These are phyloP conservation scores for Phyllosticta citrichinensis DNA, from an alignment of 2,329 filamentous ascomycete genomes.

Conservation along the genomic window DNA sequence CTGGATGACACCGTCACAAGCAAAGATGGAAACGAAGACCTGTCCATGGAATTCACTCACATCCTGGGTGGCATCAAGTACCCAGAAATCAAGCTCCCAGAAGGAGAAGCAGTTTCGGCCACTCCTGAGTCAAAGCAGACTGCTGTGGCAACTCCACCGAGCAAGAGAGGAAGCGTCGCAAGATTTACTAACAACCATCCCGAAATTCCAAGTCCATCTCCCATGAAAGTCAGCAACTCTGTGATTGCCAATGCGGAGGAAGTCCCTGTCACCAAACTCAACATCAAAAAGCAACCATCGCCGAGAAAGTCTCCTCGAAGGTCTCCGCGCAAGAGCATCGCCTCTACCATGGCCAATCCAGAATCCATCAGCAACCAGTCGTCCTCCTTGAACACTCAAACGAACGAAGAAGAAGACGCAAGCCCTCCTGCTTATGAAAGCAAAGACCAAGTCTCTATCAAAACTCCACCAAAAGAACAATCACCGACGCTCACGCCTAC, in stretches of 20 bases:
- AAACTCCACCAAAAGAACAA: not conserved
- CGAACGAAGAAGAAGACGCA: not conserved
- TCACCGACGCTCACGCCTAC: not conserved
- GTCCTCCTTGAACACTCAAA: not conserved
- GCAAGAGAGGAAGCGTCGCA: constrained; percentile 9
- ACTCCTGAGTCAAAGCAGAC: constrained; percentile 11
- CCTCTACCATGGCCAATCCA: constrained; percentile 20
- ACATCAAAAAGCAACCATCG: constrained; percentile 21
- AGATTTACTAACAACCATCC: constrained; percentile 11
- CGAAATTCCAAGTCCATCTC: constrained; percentile 7
- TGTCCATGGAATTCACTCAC: constrained; percentile 45
- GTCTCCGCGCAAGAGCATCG: constrained; percentile 19
- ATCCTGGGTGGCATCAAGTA: constrained; percentile 35
- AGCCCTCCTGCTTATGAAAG: not conserved
- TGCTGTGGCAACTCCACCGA: constrained; percentile 3
- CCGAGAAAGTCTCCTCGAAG: constrained; percentile 19
- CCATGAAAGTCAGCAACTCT: constrained; percentile 7
- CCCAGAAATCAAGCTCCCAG: not conserved
- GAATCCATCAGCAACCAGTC: not conserved
- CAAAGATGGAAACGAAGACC: constrained; percentile 32
- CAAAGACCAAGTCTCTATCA: not conserved
- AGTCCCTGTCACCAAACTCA: constrained; percentile 1
- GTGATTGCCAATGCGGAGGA: not conserved
- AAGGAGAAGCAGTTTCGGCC: constrained; percentile 11
- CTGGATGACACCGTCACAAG: constrained; percentile 6